phyloP scores from a whole-genome alignment of 2,329 filamentous ascomycete species.

The Teratosphaeria gauchensis region DNA sequence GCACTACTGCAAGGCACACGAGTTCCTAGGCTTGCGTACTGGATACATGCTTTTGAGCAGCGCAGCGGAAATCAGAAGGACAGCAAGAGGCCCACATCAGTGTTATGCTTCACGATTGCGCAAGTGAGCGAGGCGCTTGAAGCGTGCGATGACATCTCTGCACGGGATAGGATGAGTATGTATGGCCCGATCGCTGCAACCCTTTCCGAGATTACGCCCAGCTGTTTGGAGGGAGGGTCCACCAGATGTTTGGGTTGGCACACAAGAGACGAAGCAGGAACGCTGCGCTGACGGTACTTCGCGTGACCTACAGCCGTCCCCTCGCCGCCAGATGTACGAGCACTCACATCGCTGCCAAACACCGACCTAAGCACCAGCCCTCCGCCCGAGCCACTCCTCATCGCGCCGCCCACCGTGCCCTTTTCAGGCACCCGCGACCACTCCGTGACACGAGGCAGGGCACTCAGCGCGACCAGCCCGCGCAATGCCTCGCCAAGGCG shows the following conservation, averaged over 20 bases:
- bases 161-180: constrained; percentile 6
- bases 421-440: constrained; percentile 27
- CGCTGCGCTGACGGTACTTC: constrained; percentile 14
- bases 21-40: neutral
- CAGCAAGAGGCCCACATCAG: neutral
- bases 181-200: neutral
- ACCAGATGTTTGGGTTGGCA: constrained; percentile 1
- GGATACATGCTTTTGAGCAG: neutral
- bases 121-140: neutral
- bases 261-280: constrained; percentile 1
- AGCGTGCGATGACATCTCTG: constrained; percentile 2
- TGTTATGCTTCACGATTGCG: constrained; percentile 2
- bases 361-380: constrained; percentile 18
- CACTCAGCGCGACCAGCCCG: constrained; percentile 32
- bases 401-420: constrained; percentile 20
- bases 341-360: constrained; percentile 9
- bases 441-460: constrained; percentile 36
- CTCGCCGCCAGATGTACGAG: constrained; percentile 17
- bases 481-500: constrained; percentile 35
- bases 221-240: constrained; percentile 2
- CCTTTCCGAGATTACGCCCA: constrained; percentile 6
- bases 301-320: constrained; percentile 18
- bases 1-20: neutral
- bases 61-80: neutral
- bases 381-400: constrained; percentile 23